Evolutionary conservation across 192 early-diverging fungal genomes (phyloP), one percentile per base, ranked within the genome.

Genomic region (Linnemannia hyalina): DNA sequence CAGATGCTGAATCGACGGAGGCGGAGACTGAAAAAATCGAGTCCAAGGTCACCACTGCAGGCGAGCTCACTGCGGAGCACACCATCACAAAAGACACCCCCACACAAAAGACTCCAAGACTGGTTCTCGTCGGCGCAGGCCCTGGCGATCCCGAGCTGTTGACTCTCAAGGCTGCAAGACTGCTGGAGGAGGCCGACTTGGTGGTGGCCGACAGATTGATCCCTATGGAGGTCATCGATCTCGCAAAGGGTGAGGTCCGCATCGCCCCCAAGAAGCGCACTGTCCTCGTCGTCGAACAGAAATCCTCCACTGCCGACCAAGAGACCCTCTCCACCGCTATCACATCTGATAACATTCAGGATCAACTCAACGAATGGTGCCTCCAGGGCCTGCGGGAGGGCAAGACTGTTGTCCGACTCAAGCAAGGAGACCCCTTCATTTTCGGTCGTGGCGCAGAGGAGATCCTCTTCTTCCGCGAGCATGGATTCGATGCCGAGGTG

Each of bases 361-460:
- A 95, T 70, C 94, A 95, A 57, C 88, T 96, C 57, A 91, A 96
- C 82, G 90, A 89, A n/a, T 93, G 93, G 88, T 94, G 93, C 55
- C 88, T 97, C 23, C 91, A 93, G 46, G 95, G 93, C n/a, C 85
- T 97, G 23, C 78, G 89, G 6, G 88, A 89, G 35, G 94, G 94
- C 42, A 86, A 91, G 80, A 89, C 81, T 4, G 98, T 99, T 6
- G 95, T 97, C 63, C 90, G 98, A 55, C 88, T 99, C 54, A 98
- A 99, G 90, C 93, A 94, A 60, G 98, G 98, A n/a, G 97, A 98
- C 75, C 96, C 96, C 35, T 96, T 97, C 81, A 91, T 99, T 57
- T 99, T 97, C 81, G 97, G 97, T 13, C 94, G 97, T 20, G 97
- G 97, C 32, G 97, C 94, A 22, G 98, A 99, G 83, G 98, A 99